Percentiles rank a stretch among this genome's conserved stretches.
Evolutionary conservation across 768 basidiomycete genomes (phyloP).

Genomic region (Auricularia auricula-judae): DNA sequence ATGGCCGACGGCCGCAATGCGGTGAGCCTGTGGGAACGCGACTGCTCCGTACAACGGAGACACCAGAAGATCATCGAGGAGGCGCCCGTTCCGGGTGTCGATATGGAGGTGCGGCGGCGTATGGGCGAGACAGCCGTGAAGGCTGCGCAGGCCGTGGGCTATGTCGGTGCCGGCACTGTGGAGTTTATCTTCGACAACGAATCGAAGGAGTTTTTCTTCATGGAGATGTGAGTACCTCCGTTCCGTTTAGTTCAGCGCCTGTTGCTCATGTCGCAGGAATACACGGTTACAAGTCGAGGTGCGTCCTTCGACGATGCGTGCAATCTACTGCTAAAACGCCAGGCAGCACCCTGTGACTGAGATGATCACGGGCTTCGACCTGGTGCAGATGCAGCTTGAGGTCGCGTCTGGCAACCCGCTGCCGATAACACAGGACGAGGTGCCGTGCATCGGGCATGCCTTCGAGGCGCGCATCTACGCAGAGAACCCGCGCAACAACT

Average conservation of each 20-base stretch:
- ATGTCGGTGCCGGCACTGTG: constrained; percentile 88
- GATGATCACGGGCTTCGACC: constrained; percentile 88
- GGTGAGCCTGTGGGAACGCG: constrained; percentile 93
- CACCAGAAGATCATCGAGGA: constrained; percentile 97
- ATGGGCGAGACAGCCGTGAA: constrained; percentile 80
- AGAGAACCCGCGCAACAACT: constrained; percentile 86
- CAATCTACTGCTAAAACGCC: background rate
- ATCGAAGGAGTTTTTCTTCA: constrained; percentile 79
- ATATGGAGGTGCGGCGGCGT: constrained; percentile 65
- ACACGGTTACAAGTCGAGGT: constrained; percentile 73
- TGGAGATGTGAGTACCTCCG: constrained; percentile 67
- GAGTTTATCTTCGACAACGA: constrained; percentile 96
- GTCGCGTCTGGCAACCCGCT: constrained; percentile 84
- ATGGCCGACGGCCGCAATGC: constrained; percentile 77
- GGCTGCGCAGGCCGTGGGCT: constrained; percentile 86
- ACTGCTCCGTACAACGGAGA: constrained; percentile 82
- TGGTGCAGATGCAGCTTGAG: constrained; percentile 93
- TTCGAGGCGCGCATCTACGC: constrained; percentile 96
- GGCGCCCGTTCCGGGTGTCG: constrained; percentile 86
- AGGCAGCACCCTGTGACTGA: constrained; percentile 74
- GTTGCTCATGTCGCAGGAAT: constrained; percentile 40
- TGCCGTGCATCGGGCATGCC: constrained; percentile 84
- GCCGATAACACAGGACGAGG: constrained; percentile 61
- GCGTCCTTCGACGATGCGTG: background rate
- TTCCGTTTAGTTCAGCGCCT: background rate